Percentiles rank a stretch among this genome's conserved stretches.
Evolutionary conservation across 305 asterid species (phyloP).

Genomic region (Plantago lanceolata): DNA sequence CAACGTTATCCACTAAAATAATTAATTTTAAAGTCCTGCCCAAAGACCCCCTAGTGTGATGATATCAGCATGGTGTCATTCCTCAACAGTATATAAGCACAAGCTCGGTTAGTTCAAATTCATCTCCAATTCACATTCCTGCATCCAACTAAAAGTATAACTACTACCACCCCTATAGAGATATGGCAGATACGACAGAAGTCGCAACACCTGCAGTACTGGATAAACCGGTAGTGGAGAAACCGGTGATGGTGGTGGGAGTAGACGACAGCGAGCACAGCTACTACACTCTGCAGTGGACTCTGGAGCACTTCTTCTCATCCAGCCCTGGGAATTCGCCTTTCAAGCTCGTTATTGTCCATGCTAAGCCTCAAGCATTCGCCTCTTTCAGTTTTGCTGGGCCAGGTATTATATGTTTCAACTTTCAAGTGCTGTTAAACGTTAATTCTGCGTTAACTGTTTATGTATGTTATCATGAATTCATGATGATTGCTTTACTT

Average conservation of each 20-base stretch:
- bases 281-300: constrained; percentile 7
- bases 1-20: too few relatives aligned
- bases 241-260: constrained; percentile 9
- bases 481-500: not conserved
- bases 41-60: too few relatives aligned
- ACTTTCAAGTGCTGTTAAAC: not conserved
- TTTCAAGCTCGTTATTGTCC: constrained; percentile 10
- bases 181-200: too few relatives aligned
- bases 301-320: constrained; percentile 6
- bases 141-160: too few relatives aligned
- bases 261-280: constrained; percentile 15
- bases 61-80: too few relatives aligned
- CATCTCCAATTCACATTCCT: too few relatives aligned
- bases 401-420: not conserved
- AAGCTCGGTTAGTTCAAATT: too few relatives aligned
- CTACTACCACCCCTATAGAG: too few relatives aligned
- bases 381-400: constrained; percentile 4
- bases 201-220: not conserved
- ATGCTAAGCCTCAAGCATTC: not conserved
- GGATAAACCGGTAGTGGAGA: not conserved
- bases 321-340: not conserved
- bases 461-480: not conserved
- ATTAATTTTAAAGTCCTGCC: too few relatives aligned
- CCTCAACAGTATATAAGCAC: too few relatives aligned
- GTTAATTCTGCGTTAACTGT: not conserved